phyloP scores from a whole-genome alignment of 257 asterid species.

The Fraxinus cuspidata region DNA sequence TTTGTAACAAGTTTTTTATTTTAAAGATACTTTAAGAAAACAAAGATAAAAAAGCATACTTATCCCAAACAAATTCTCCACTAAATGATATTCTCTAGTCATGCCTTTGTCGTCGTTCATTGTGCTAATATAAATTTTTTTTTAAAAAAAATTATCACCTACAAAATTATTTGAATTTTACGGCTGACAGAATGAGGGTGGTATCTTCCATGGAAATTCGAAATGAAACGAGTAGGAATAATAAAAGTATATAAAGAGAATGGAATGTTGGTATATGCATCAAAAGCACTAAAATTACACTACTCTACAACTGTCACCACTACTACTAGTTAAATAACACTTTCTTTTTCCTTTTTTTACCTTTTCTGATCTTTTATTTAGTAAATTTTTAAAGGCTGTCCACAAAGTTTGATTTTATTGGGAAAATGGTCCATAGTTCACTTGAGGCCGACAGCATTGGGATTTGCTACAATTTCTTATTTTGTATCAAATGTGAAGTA shows the following conservation, averaged over 20 bases:
- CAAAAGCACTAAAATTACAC: slow-evolving; percentile 57
- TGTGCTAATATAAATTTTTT: no score
- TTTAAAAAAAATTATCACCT: background rate
- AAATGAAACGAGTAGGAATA: slow-evolving; percentile 27
- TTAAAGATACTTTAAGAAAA: no score
- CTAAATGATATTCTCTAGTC: no score
- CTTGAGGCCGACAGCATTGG: slow-evolving; percentile 50
- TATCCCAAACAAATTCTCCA: no score
- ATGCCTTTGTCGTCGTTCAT: no score
- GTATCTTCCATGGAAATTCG: slow-evolving; percentile 63
- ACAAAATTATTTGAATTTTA: background rate
- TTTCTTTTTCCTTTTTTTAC: background rate
- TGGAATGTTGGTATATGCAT: slow-evolving; percentile 58
- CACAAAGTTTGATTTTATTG: slow-evolving; percentile 29
- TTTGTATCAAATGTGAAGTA: background rate
- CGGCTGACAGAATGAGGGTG: slow-evolving; percentile 28
- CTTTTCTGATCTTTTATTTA: background rate
- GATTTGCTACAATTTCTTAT: slow-evolving; percentile 27
- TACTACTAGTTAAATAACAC: slow-evolving; percentile 13
- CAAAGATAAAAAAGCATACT: no score
- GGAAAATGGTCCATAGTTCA: slow-evolving; percentile 39
- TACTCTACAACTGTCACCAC: background rate
- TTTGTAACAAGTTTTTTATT: no score
- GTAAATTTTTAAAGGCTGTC: slow-evolving; percentile 15
- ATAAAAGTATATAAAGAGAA: slow-evolving; percentile 58